Evolutionary conservation across 768 basidiomycete genomes (phyloP).

Genomic region (Rhodotorula graminis): DNA sequence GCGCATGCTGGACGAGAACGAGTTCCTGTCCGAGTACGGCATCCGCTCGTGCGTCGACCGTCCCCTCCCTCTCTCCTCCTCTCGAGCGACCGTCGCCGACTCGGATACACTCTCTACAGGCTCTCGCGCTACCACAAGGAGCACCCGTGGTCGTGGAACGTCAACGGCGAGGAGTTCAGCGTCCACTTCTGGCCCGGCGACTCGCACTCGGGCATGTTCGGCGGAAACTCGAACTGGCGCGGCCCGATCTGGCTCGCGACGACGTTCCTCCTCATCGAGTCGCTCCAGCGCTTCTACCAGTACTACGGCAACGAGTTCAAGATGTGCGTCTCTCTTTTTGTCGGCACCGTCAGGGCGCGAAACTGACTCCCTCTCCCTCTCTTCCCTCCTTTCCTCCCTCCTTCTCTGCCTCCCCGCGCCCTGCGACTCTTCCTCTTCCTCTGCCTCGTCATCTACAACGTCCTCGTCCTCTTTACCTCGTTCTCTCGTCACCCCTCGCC

Average conservation of each 20-base stretch:
- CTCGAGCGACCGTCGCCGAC: not conserved
- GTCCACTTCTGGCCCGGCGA: conserved; percentile 98
- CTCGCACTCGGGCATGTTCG: conserved; percentile 94
- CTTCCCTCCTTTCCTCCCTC: too few relatives aligned
- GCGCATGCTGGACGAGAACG: conserved; percentile 95
- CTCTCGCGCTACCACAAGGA: conserved; percentile 86
- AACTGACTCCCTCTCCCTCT: too few relatives aligned
- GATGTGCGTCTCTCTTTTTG: too few relatives aligned
- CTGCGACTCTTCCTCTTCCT: too few relatives aligned
- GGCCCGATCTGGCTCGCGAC: conserved; percentile 78
- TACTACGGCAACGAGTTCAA: conserved; percentile 91
- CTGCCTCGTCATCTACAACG: too few relatives aligned
- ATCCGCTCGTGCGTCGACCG: conserved; percentile 76
- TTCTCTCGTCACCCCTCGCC: too few relatives aligned
- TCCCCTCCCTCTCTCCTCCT: not conserved
- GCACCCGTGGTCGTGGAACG: conserved; percentile 89
- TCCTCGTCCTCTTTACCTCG: too few relatives aligned
- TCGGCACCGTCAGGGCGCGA: too few relatives aligned
- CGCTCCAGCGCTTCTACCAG: conserved; percentile 92
- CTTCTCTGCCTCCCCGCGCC: too few relatives aligned
- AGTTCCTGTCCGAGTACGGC: conserved; percentile 92
- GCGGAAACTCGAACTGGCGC: conserved; percentile 55
- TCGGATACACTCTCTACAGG: conserved; percentile 48
- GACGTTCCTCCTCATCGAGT: conserved; percentile 92
- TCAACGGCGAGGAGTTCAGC: conserved; percentile 84